Percentiles rank a stretch among this genome's conserved stretches.
phyloP scores from a whole-genome alignment of 225 moss, liverwort and hornwort genomes.

The Pseudisothecium myosuroides region DNA sequence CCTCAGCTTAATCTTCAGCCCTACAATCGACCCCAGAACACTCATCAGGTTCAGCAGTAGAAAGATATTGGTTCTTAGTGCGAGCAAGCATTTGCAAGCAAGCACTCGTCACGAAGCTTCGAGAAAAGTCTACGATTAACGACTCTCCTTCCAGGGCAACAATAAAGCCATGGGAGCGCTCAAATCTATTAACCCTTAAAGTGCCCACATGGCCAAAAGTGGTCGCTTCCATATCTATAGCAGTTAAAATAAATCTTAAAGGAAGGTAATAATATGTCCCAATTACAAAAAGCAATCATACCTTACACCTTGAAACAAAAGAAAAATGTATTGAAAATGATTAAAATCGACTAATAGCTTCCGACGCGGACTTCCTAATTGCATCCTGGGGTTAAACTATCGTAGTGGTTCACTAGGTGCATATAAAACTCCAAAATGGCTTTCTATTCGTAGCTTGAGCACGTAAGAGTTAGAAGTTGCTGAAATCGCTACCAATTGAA shows the following conservation, averaged over 20 bases:
- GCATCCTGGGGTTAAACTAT: not conserved
- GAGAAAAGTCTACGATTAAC: not conserved
- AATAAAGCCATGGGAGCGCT: not conserved
- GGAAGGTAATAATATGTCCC: not conserved
- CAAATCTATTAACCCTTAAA: not conserved
- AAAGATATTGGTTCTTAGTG: not conserved
- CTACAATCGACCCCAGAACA: constrained; percentile 1
- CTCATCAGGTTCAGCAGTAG: not conserved
- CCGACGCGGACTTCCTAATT: not conserved
- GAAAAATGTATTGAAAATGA: not conserved
- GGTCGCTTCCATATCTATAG: not conserved
- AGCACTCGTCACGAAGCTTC: not conserved
- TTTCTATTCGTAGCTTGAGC: not conserved
- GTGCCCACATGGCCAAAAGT: not conserved
- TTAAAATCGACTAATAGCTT: not conserved
- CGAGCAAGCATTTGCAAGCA: not conserved
- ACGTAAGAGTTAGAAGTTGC: not conserved
- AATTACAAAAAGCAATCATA: not conserved
- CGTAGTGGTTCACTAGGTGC: not conserved
- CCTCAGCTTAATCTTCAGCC: constrained; percentile 39
- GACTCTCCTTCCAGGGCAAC: not conserved
- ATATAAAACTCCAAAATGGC: not conserved
- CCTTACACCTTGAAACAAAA: not conserved
- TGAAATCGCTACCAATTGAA: not conserved
- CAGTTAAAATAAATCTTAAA: not conserved